phyloP scores from a whole-genome alignment of 768 basidiomycete genomes.

The Leccinum obscurum region DNA sequence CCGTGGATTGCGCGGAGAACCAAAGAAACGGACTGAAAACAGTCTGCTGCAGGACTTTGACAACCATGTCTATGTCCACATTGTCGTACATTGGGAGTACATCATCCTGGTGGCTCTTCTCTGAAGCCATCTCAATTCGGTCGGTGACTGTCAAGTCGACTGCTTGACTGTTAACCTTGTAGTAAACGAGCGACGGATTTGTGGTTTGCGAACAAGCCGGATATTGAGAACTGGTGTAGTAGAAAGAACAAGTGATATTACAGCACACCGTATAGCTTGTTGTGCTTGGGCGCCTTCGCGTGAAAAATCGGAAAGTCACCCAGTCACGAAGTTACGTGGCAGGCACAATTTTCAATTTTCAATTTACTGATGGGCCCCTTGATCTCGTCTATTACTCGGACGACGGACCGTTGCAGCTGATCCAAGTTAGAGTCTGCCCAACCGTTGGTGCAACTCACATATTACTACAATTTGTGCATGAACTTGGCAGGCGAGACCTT shows the following conservation, averaged over 20 bases:
- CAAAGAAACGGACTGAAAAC: constrained; percentile 61
- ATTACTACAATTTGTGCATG: no score
- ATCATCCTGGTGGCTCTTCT: constrained; percentile 29
- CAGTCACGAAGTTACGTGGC: no score
- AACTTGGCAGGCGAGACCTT: no score
- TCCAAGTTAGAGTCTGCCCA: no score
- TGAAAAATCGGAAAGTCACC: no score
- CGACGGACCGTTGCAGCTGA: no score
- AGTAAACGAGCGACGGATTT: not conserved
- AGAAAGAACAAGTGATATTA: not conserved
- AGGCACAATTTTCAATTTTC: no score
- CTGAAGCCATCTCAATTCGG: constrained; percentile 8
- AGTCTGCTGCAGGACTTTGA: constrained; percentile 79
- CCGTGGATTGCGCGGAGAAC: not conserved
- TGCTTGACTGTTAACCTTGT: not conserved
- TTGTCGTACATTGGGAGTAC: constrained; percentile 58
- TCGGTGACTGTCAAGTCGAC: not conserved
- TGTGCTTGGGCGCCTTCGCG: not conserved
- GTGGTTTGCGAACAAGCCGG: not conserved
- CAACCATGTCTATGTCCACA: constrained; percentile 73
- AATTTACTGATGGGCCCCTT: no score
- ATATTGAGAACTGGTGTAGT: not conserved
- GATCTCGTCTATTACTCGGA: no score
- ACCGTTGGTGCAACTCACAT: no score
- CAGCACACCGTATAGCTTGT: no score